Percentiles rank a stretch among this genome's conserved stretches.
Conservation (phyloP, 78 protist genomes). For the Dictyostelium brefeldianum region DNA sequence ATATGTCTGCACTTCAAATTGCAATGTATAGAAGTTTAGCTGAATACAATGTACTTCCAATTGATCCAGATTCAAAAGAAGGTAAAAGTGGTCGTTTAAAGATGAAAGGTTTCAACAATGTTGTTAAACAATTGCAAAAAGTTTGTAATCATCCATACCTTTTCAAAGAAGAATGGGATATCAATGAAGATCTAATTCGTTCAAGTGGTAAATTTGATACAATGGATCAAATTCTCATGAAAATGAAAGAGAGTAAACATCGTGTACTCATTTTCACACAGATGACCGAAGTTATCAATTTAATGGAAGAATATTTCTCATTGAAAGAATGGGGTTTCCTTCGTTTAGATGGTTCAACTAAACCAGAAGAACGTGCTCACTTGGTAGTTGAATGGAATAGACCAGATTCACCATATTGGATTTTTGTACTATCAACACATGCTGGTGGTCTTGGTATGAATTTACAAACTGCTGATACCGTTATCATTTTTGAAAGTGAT, state of each 20-base stretch:
- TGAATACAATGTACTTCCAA: conserved; percentile 40
- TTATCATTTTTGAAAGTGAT: conserved; percentile 96
- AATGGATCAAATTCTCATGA: conserved; percentile 91
- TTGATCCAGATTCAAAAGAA: conserved; percentile 51
- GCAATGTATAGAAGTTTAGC: conserved; percentile 75
- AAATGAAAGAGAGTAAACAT: conserved; percentile 84
- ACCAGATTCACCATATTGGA: conserved; percentile 83
- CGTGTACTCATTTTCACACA: conserved; percentile 93
- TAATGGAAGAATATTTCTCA: conserved; percentile 89
- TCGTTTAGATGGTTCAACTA: conserved; percentile 95
- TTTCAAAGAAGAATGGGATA: conserved; percentile 75
- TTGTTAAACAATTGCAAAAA: conserved; percentile 97
- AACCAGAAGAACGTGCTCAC: conserved; percentile 86
- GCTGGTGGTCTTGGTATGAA: conserved; percentile 99
- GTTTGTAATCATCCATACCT: conserved; percentile 98
- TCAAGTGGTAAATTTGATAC: conserved; percentile 91
- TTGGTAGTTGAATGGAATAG: conserved; percentile 76
- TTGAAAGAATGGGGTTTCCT: conserved; percentile 49
- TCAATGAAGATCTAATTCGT: conserved; percentile 58
- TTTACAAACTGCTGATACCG: conserved; percentile 97
- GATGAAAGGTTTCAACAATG: conserved; percentile 84
- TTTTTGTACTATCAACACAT: conserved; percentile 93
- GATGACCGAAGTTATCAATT: conserved; percentile 80
- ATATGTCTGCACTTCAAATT: conserved; percentile 87
- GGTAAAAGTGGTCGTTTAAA: conserved; percentile 5